Evolutionary conservation across 768 basidiomycete species (phyloP).

Genomic region (Flagelloscypha sp.): DNA sequence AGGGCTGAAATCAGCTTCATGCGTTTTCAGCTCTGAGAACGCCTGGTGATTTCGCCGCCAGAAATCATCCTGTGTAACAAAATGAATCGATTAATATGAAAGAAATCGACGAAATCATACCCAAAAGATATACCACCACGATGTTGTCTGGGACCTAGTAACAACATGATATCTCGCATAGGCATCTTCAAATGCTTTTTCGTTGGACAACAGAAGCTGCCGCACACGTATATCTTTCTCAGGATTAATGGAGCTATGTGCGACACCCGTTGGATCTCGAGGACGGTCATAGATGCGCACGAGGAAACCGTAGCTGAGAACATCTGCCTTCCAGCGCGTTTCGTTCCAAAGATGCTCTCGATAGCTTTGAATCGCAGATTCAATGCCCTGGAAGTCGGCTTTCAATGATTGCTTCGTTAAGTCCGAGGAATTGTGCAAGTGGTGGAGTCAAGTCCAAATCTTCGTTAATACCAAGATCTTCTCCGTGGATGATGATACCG

Average conservation of each 20-base stretch:
- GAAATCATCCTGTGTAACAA: conserved; percentile 51
- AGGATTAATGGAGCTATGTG: conserved; percentile 33
- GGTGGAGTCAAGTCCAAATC: conserved; percentile 55
- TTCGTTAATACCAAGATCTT: conserved; percentile 54
- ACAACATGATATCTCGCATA: conserved; percentile 49
- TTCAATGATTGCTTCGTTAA: conserved; percentile 47
- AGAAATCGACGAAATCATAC: conserved; percentile 28
- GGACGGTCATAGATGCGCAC: conserved; percentile 52
- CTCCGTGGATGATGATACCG: conserved; percentile 38
- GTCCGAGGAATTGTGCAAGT: conserved; percentile 54
- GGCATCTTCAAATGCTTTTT: conserved; percentile 37
- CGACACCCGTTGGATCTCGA: conserved; percentile 33
- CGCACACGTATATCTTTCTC: conserved; percentile 52
- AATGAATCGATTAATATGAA: background rate
- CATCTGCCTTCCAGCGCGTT: conserved; percentile 40
- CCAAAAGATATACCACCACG: conserved; percentile 81
- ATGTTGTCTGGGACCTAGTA: conserved; percentile 36
- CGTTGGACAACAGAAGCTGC: conserved; percentile 37
- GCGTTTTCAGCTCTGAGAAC: conserved; percentile 36
- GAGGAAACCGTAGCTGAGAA: conserved; percentile 58
- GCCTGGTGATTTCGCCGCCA: conserved; percentile 65
- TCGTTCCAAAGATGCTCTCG: conserved; percentile 41
- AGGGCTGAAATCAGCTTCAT: conserved; percentile 60
- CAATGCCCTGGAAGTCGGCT: conserved; percentile 32
- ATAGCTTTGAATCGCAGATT: conserved; percentile 42